Evolutionary conservation across 148 eudicot species (phyloP).

Genomic region (Cornus controversa): DNA sequence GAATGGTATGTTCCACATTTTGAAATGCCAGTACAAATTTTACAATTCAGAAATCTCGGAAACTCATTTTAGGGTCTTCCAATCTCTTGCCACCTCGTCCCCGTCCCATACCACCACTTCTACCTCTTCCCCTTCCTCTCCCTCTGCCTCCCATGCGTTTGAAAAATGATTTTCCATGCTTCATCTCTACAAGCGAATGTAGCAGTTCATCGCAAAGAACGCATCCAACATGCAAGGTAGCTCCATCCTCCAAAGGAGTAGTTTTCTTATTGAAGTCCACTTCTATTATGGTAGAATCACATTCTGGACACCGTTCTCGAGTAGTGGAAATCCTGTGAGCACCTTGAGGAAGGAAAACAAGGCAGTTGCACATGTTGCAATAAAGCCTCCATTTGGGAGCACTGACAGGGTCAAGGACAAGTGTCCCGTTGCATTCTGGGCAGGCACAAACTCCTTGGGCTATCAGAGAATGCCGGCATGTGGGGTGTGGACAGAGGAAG

Average conservation of each 20-base stretch:
- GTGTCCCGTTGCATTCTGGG: conserved; percentile 90
- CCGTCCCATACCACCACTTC: conserved; percentile 57
- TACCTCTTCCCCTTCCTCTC: conserved; percentile 70
- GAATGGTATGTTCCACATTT: neutral
- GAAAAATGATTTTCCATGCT: conserved; percentile 74
- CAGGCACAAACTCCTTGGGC: conserved; percentile 96
- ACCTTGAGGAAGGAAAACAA: conserved; percentile 80
- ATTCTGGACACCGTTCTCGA: conserved; percentile 67
- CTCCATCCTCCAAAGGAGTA: conserved; percentile 75
- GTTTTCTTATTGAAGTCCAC: conserved; percentile 91
- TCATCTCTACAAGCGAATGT: conserved; percentile 84
- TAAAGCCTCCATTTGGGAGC: conserved; percentile 93
- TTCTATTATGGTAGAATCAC: conserved; percentile 78
- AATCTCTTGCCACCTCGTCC: conserved; percentile 62
- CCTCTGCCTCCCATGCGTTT: conserved; percentile 65
- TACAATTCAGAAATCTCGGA: conserved; percentile 64
- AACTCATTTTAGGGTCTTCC: conserved; percentile 86
- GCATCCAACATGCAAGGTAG: conserved; percentile 74
- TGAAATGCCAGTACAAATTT: neutral
- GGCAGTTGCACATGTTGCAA: conserved; percentile 92
- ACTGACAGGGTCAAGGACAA: conserved; percentile 88
- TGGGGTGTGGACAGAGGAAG: conserved; percentile 91
- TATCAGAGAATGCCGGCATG: conserved; percentile 72
- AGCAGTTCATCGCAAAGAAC: conserved; percentile 86
- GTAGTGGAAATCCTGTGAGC: conserved; percentile 91